phyloP scores from a whole-genome alignment of 306 rosid species.

The Citrullus mucosospermus region DNA sequence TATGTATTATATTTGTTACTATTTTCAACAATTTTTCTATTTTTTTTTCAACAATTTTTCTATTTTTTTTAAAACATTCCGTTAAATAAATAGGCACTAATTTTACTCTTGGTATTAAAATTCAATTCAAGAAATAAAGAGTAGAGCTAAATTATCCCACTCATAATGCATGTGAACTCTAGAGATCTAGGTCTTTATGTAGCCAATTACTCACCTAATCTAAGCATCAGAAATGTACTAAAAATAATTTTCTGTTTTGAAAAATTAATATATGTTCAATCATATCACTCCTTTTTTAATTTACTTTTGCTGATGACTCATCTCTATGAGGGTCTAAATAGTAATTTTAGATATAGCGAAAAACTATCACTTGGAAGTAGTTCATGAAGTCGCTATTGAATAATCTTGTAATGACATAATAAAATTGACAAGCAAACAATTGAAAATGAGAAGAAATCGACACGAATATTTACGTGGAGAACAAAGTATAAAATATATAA shows the following conservation, averaged over 20 bases:
- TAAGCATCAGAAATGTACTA: neutral
- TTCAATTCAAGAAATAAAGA: neutral
- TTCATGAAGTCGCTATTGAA: too few relatives aligned
- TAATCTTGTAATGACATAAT: too few relatives aligned
- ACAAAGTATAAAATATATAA: too few relatives aligned
- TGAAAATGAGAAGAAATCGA: too few relatives aligned
- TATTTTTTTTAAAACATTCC: too few relatives aligned
- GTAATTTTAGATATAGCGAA: too few relatives aligned
- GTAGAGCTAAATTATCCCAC: neutral
- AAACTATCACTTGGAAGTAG: too few relatives aligned
- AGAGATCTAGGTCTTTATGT: neutral
- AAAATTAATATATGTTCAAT: neutral
- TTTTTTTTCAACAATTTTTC: too few relatives aligned
- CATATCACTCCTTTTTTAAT: neutral
- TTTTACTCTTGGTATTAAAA: neutral
- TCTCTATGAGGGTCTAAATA: neutral
- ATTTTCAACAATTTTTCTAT: too few relatives aligned
- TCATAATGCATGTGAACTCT: neutral
- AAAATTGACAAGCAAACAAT: too few relatives aligned
- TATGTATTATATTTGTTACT: too few relatives aligned
- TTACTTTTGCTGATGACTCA: neutral
- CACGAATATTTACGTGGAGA: too few relatives aligned
- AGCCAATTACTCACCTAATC: neutral
- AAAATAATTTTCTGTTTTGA: neutral
- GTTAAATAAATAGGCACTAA: neutral